phyloP scores from a whole-genome alignment of 2,329 filamentous ascomycete genomes.

The Fusarium chlamydosporum region DNA sequence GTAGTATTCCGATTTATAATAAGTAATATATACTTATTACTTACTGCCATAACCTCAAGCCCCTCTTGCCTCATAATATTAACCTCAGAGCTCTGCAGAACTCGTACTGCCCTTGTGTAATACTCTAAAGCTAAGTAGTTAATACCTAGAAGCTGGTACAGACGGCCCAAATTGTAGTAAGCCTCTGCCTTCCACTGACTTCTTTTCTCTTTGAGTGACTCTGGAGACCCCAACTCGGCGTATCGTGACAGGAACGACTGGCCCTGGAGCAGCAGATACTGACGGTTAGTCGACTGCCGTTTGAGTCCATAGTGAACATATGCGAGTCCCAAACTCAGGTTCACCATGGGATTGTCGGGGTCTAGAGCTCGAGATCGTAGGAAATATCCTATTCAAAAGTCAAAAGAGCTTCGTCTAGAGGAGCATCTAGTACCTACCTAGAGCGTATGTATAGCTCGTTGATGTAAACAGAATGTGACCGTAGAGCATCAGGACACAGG shows the following conservation, averaged over 20 bases:
- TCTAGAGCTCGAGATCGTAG: constrained; percentile 81
- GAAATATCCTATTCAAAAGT: constrained; percentile 75
- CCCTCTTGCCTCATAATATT: constrained; percentile 24
- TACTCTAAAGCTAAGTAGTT: constrained; percentile 74
- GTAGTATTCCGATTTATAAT: constrained; percentile 52
- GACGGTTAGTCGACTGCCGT: constrained; percentile 88
- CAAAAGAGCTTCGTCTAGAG: neutral
- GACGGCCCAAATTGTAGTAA: constrained; percentile 58
- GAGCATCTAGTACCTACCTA: constrained; percentile 68
- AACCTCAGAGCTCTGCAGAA: neutral
- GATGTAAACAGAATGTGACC: constrained; percentile 90
- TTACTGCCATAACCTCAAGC: constrained; percentile 52
- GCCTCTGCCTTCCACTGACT: constrained; percentile 50
- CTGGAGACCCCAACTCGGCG: constrained; percentile 36
- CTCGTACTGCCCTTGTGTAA: constrained; percentile 67
- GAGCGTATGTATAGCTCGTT: constrained; percentile 83
- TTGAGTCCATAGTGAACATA: constrained; percentile 94
- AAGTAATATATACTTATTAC: constrained; percentile 54
- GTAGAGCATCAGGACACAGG: constrained; percentile 87
- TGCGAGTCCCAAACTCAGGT: constrained; percentile 83
- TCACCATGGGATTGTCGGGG: constrained; percentile 81
- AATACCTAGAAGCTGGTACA: constrained; percentile 57
- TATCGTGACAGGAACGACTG: constrained; percentile 78
- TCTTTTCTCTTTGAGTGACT: neutral
- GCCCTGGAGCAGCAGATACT: constrained; percentile 88